phyloP scores from a whole-genome alignment of 1,139 yeast genomes.

The Debaryomyces fabryi region DNA sequence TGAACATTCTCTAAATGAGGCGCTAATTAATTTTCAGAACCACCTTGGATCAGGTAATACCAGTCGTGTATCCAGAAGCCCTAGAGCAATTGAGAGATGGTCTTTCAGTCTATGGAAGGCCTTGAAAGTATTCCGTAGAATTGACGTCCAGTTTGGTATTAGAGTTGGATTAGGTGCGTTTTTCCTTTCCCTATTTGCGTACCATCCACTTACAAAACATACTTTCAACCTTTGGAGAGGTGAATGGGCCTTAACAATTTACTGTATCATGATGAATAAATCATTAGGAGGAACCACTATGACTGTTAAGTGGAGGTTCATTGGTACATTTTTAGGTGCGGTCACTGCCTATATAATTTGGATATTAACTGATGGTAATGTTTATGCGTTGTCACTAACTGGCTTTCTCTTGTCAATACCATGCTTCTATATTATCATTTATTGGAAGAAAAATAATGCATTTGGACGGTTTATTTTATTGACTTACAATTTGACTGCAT shows the following conservation, averaged over 20 bases:
- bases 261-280: slow-evolving; percentile 82
- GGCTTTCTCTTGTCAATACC: slow-evolving; percentile 66
- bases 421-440: slow-evolving; percentile 69
- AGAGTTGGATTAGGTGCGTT: slow-evolving; percentile 81
- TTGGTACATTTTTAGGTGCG: slow-evolving; percentile 80
- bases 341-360: slow-evolving; percentile 60
- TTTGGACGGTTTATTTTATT: slow-evolving; percentile 74
- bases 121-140: slow-evolving; percentile 46
- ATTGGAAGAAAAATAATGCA: slow-evolving; percentile 65
- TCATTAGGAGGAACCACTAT: slow-evolving; percentile 85
- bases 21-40: slow-evolving; percentile 36
- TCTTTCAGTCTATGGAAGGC: slow-evolving; percentile 34
- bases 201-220: slow-evolving; percentile 55
- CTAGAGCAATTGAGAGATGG: slow-evolving; percentile 12
- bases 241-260: slow-evolving; percentile 84
- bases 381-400: slow-evolving; percentile 51
- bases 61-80: neutral
- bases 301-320: slow-evolving; percentile 74
- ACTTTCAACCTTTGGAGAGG: slow-evolving; percentile 69
- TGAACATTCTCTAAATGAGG: slow-evolving; percentile 35
- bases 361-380: slow-evolving; percentile 60
- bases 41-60: slow-evolving; percentile 24
- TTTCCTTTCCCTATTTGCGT: slow-evolving; percentile 67
- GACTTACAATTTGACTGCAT: slow-evolving; percentile 77
- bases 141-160: slow-evolving; percentile 77